These are phyloP conservation scores for Micractinium conductrix DNA, from an alignment of 139 green algal genomes.

Conservation along the genomic window DNA sequence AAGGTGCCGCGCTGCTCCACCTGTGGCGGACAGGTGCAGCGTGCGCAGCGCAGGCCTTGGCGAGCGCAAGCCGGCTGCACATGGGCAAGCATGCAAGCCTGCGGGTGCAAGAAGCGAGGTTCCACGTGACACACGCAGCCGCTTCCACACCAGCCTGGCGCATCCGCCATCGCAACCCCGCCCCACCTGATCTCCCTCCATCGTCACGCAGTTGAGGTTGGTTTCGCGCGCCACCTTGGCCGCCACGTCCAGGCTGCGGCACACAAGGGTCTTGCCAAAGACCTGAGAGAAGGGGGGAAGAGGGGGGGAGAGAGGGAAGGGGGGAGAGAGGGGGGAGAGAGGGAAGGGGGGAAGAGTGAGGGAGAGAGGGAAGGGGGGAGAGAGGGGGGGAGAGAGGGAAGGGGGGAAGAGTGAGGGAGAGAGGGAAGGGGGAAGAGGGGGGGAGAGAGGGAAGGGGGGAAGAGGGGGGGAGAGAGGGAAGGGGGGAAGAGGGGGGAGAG, in stretches of 20 bases:
- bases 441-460: neutral
- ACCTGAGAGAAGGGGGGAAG: constrained; percentile 52
- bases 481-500: neutral
- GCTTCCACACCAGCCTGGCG: too few species aligned
- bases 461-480: too few species aligned
- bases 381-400: neutral
- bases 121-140: too few species aligned
- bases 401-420: too few species aligned
- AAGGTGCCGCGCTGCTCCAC: constrained; percentile 66
- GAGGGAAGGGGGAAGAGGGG: neutral
- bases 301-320: too few species aligned
- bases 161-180: too few species aligned
- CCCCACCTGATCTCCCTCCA: constrained; percentile 82
- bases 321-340: neutral
- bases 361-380: too few species aligned
- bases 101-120: too few species aligned
- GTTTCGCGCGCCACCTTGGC: constrained; percentile 46
- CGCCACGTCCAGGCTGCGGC: constrained; percentile 72
- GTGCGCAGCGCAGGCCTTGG: too few species aligned
- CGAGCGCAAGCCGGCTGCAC: too few species aligned
- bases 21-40: too few species aligned
- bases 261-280: constrained; percentile 83
- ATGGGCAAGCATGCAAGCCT: neutral
- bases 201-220: constrained; percentile 88
- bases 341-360: too few species aligned